Evolutionary conservation across 148 eudicot genomes (phyloP).

Genomic region (Cornus suecica): DNA sequence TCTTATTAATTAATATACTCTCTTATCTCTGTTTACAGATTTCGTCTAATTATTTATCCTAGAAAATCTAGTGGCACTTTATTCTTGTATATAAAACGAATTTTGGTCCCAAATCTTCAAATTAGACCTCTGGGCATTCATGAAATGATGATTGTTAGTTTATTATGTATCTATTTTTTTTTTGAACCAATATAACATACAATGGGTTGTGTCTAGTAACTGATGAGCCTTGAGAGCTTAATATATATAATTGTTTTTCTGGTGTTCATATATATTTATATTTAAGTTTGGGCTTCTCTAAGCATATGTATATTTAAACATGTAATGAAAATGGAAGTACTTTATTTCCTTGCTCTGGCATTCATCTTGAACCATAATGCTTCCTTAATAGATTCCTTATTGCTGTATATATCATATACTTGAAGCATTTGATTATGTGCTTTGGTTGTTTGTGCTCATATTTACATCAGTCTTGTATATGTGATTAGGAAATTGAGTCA

Average conservation of each 20-base stretch:
- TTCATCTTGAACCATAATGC: not conserved
- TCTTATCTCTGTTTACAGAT: too few species aligned
- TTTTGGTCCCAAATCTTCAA: not conserved
- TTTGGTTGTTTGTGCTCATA: not conserved
- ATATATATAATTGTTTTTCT: not conserved
- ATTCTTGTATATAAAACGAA: not conserved
- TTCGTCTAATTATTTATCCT: too few species aligned
- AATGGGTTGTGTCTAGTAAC: not conserved
- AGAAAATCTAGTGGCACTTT: not conserved
- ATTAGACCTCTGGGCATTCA: not conserved
- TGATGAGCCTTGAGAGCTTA: not conserved
- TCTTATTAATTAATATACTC: too few species aligned
- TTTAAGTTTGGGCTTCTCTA: not conserved
- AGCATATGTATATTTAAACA: not conserved
- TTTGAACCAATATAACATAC: not conserved
- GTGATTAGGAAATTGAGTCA: conserved; percentile 46
- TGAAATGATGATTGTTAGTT: not conserved
- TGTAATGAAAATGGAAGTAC: not conserved
- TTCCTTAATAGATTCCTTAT: not conserved
- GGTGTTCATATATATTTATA: not conserved
- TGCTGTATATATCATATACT: not conserved
- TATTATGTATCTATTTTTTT: not conserved
- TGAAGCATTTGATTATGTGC: not conserved
- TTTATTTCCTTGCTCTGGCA: not conserved
- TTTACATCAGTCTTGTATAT: not conserved